Base-by-base conservation (phyloP, 176 grass and related monocot species). In the Zizania latifolia region DNA sequence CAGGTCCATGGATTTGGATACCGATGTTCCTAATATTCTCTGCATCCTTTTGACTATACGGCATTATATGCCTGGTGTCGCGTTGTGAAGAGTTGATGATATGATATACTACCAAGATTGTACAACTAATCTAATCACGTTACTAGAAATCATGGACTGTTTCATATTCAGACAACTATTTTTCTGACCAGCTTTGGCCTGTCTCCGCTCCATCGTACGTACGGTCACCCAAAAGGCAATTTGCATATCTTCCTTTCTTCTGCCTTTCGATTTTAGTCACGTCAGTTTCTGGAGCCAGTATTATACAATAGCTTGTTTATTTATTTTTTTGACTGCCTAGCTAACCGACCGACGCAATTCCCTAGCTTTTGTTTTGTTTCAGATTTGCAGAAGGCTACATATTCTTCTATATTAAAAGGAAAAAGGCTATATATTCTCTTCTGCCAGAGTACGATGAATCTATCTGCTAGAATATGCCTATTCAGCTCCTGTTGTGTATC, bases 41-140 rank as follows among this genome's bases (percentile, higher is more conserved):
- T n/a, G n/a, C n/a, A n/a, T n/a, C n/a, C n/a, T 14, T 74, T 75
- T 75, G 37, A 75, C 72, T 31, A 31, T n/a, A 31, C n/a, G n/a
- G n/a, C n/a, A n/a, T 63, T 63, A 10, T 24, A 19, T 19, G 58
- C 26, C 24, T 58, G 26, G 19, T 22, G n/a, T 22, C n/a, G 11
- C 24, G 14, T 58, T 10, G 56, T 58, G 27, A 30, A n/a, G 6
- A 51, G 46, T 8, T 51, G 22, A 9, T 53, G 19, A 22, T 3
- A 53, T 53, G n/a, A 22, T 3, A 53, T 53, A 21, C 19, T 21
- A 0, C 48, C 8, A 53, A 53, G n/a, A 17, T 53, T 53, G 46
- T 19, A n/a, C 21, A 22, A 21, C 10, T 59, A 43, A 34, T 59
- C 53, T 33, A 43, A 35, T 59, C 8, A 8, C 17, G 59, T 35